A percentile compares a stretch with the other conserved stretches of the same genome.
phyloP scores from a whole-genome alignment of 169 alveolate species.

The Cryptosporidium ubiquitum region DNA sequence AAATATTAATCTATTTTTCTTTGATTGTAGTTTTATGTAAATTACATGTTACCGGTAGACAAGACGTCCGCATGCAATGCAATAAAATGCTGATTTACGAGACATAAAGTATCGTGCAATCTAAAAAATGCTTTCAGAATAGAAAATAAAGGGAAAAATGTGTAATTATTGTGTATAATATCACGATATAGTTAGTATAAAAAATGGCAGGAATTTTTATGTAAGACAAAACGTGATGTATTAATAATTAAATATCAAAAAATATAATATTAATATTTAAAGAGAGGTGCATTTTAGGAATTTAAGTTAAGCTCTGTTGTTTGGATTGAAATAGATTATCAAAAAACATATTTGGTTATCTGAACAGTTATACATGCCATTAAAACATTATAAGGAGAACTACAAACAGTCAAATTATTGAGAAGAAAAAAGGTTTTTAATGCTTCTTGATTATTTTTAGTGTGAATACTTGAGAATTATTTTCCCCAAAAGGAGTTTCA shows the following conservation, averaged over 20 bases:
- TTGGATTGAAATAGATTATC: not conserved
- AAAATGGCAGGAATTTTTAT: slow-evolving; percentile 29
- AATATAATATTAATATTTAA: not conserved
- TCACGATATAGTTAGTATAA: not conserved
- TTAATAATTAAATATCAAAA: not conserved
- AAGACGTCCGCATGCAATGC: slow-evolving; percentile 2
- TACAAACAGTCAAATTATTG: not conserved
- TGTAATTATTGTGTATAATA: not conserved
- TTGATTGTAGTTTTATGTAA: not conserved
- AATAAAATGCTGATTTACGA: not conserved
- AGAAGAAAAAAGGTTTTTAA: not conserved
- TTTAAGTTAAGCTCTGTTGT: not conserved
- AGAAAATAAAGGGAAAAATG: not conserved
- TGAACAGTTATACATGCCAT: not conserved
- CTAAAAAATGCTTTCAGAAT: not conserved
- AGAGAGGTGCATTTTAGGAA: not conserved
- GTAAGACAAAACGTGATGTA: slow-evolving; percentile 73
- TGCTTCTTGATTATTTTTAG: not conserved
- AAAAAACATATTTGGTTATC: not conserved
- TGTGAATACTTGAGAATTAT: not conserved
- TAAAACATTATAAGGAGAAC: not conserved
- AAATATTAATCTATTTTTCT: not conserved
- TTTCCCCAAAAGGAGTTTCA: not conserved
- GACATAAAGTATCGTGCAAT: slow-evolving; percentile 13
- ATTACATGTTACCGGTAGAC: slow-evolving; percentile 13